These are phyloP conservation scores for Xylariaceae sp. DNA, from an alignment of 2,329 filamentous ascomycete species.

Conservation along the genomic window DNA sequence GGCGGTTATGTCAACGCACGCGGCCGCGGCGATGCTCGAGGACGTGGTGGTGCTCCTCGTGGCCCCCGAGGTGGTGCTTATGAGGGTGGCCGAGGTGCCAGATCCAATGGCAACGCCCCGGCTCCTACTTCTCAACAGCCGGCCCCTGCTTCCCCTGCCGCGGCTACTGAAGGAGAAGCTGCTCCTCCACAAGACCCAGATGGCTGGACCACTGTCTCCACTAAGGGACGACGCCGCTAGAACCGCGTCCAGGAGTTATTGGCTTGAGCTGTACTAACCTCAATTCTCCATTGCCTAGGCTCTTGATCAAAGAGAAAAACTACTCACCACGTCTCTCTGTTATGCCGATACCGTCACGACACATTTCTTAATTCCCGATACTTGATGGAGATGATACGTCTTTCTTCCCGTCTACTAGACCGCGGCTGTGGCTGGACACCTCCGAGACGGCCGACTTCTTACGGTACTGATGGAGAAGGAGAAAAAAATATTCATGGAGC, in stretches of 20 bases:
- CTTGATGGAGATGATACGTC: no score
- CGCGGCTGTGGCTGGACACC: conserved; percentile 16
- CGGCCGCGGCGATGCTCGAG: conserved; percentile 32
- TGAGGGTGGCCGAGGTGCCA: conserved; percentile 44
- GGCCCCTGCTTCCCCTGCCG: conserved; percentile 21
- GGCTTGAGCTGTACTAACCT: conserved; percentile 22
- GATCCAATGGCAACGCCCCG: conserved; percentile 43
- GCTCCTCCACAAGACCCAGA: conserved; percentile 50
- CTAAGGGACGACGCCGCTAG: conserved; percentile 37
- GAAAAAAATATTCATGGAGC: no score
- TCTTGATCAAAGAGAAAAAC: conserved; percentile 14
- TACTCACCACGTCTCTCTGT: conserved; percentile 9
- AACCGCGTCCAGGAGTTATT: conserved; percentile 6
- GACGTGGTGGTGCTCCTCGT: conserved; percentile 43
- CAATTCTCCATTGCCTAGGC: conserved; percentile 22
- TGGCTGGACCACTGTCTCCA: conserved; percentile 59
- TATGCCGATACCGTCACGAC: neutral
- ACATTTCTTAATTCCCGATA: no score
- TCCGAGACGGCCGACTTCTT: conserved; percentile 4
- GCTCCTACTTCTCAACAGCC: conserved; percentile 29
- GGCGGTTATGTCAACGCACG: conserved; percentile 32
- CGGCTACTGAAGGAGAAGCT: conserved; percentile 27
- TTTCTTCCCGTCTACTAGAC: neutral
- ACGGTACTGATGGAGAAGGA: no score
- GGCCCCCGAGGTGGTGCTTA: conserved; percentile 43